phyloP scores from a whole-genome alignment of 148 eudicot species.

The Vaccinium macrocarpon region DNA sequence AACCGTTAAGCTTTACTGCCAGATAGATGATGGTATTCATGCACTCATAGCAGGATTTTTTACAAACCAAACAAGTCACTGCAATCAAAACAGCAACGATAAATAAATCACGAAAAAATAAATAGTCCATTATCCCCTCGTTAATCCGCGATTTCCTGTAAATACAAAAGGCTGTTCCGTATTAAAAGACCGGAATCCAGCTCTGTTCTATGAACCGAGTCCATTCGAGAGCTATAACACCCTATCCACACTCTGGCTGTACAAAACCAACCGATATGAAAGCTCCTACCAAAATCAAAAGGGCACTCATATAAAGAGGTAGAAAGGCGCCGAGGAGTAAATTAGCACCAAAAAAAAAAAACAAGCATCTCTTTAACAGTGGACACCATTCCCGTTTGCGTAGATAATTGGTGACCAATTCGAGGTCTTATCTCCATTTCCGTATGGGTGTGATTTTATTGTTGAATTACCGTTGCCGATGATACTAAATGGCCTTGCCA shows the following conservation, averaged over 20 bases:
- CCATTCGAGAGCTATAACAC: constrained; percentile 19
- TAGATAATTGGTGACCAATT: constrained; percentile 40
- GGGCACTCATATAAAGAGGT: constrained; percentile 15
- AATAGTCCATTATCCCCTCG: constrained; percentile 11
- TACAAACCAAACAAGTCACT: neutral
- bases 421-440: constrained; percentile 28
- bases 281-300: constrained; percentile 24
- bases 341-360: neutral
- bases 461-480: constrained; percentile 40
- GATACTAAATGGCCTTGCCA: constrained; percentile 19
- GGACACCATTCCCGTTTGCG: constrained; percentile 65
- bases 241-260: constrained; percentile 34
- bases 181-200: constrained; percentile 57
- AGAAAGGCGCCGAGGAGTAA: constrained; percentile 1
- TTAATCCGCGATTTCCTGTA: constrained; percentile 17
- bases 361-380: constrained; percentile 26
- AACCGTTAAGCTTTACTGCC: neutral
- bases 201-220: constrained; percentile 32
- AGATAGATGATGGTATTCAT: neutral
- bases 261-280: constrained; percentile 27
- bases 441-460: constrained; percentile 30
- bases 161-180: constrained; percentile 61
- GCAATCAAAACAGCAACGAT: neutral
- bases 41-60: neutral
- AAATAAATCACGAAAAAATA: neutral